These are phyloP conservation scores for Podaxis sp. DNA, from an alignment of 768 basidiomycete species.

Conservation along the genomic window DNA sequence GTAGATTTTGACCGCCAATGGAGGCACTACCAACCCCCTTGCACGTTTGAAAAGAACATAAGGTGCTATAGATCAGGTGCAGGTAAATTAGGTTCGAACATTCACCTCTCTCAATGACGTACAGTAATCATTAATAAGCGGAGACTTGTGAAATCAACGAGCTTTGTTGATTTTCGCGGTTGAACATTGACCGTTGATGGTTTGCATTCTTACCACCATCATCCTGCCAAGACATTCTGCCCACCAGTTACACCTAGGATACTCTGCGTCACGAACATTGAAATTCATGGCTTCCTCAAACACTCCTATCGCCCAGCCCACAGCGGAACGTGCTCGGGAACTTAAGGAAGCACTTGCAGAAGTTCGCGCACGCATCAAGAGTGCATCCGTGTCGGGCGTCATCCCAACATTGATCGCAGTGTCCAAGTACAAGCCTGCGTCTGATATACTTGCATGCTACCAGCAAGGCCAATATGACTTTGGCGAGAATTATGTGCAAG, in stretches of 20 bases:
- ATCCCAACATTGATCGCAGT: constrained; percentile 70
- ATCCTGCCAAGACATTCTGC: background rate
- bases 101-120: too few species aligned
- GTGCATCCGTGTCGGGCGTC: constrained; percentile 23
- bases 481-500: constrained; percentile 97
- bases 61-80: too few species aligned
- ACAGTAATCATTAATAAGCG: too few species aligned
- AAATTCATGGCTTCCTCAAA: background rate
- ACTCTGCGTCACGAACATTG: background rate
- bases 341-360: constrained; percentile 49
- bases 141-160: background rate
- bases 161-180: too few species aligned
- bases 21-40: too few species aligned
- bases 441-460: constrained; percentile 82
- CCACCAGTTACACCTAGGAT: background rate
- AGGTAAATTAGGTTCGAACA: too few species aligned
- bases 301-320: constrained; percentile 15
- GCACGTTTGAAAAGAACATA: too few species aligned
- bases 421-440: constrained; percentile 88
- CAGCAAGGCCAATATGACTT: constrained; percentile 83
- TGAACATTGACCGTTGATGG: background rate
- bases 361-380: constrained; percentile 44
- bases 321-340: constrained; percentile 45
- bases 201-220: background rate
- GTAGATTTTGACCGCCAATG: too few species aligned